Percentiles rank a stretch among this genome's conserved stretches.
Conservation (phyloP, 2,329 filamentous ascomycete genomes). For the Arthrobotrys sinensis region DNA sequence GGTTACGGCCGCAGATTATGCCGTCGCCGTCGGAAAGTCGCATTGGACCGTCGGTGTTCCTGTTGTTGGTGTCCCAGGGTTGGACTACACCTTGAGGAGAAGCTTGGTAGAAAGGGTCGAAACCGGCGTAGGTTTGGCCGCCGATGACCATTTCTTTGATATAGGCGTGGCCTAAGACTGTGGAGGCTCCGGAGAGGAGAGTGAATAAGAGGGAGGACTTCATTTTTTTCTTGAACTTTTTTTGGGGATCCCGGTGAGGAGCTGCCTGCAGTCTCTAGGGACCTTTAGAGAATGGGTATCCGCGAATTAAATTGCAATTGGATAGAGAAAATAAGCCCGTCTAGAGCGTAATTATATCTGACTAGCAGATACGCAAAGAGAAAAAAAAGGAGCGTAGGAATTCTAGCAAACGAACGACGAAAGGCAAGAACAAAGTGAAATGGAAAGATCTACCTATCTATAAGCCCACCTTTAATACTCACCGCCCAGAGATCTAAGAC, state of each 20-base stretch:
- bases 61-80: conserved; percentile 50
- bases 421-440: neutral
- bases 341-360: neutral
- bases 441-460: neutral
- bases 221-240: conserved; percentile 51
- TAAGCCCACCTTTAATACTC: neutral
- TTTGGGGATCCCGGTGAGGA: neutral
- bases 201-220: conserved; percentile 58
- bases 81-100: conserved; percentile 64
- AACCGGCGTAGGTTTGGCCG: conserved; percentile 55
- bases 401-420: neutral
- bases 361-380: neutral
- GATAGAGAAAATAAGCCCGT: neutral
- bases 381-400: neutral
- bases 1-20: conserved; percentile 71
- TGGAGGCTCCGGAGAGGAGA: conserved; percentile 46
- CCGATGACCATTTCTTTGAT: conserved; percentile 62
- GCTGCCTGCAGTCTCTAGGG: conserved; percentile 10
- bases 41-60: conserved; percentile 69
- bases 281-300: neutral
- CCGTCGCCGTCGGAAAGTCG: conserved; percentile 67
- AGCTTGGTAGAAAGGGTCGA: conserved; percentile 61
- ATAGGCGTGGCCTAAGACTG: conserved; percentile 61
- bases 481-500: neutral
- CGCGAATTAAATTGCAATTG: neutral